Evolutionary conservation across 2,329 filamentous ascomycete species (phyloP).

Genomic region (Sclerotinia trifoliorum): DNA sequence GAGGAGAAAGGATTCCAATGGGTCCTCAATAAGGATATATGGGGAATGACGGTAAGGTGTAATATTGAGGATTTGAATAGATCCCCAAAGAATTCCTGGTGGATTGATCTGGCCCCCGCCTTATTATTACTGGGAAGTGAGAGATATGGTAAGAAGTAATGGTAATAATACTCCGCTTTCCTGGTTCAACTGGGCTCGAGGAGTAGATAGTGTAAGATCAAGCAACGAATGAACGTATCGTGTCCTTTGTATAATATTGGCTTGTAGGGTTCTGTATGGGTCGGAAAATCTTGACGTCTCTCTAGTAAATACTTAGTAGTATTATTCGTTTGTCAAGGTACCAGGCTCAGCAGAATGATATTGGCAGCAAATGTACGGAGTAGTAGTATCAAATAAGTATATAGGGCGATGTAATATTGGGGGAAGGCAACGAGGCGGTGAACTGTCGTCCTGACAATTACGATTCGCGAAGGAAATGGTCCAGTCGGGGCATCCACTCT

Average conservation of each 20-base stretch:
- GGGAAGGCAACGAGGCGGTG: slow-evolving; percentile 19
- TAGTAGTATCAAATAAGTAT: slow-evolving; percentile 1
- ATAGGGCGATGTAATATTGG: slow-evolving; percentile 13
- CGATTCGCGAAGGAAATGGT: slow-evolving; percentile 14
- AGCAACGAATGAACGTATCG: slow-evolving; percentile 13
- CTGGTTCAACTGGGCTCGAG: not conserved
- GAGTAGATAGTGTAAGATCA: slow-evolving; percentile 2
- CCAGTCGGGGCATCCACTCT: slow-evolving; percentile 17
- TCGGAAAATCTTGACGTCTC: not conserved
- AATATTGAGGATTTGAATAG: slow-evolving; percentile 6
- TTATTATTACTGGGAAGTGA: slow-evolving; percentile 2
- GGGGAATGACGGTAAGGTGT: slow-evolving; percentile 10
- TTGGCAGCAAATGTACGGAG: not conserved
- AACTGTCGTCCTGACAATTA: slow-evolving; percentile 22
- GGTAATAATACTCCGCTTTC: slow-evolving; percentile 19
- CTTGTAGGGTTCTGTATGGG: not conserved
- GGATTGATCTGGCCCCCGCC: slow-evolving; percentile 18
- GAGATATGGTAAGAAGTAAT: not conserved
- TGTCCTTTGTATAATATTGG: not conserved
- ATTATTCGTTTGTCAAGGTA: slow-evolving; percentile 11
- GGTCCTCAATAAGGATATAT: slow-evolving; percentile 15
- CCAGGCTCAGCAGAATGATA: not conserved
- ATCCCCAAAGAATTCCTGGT: slow-evolving; percentile 20
- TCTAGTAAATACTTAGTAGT: not conserved
- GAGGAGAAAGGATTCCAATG: slow-evolving; percentile 8